Evolutionary conservation across 768 basidiomycete species (phyloP).

Genomic region (Filobasidium floriforme): DNA sequence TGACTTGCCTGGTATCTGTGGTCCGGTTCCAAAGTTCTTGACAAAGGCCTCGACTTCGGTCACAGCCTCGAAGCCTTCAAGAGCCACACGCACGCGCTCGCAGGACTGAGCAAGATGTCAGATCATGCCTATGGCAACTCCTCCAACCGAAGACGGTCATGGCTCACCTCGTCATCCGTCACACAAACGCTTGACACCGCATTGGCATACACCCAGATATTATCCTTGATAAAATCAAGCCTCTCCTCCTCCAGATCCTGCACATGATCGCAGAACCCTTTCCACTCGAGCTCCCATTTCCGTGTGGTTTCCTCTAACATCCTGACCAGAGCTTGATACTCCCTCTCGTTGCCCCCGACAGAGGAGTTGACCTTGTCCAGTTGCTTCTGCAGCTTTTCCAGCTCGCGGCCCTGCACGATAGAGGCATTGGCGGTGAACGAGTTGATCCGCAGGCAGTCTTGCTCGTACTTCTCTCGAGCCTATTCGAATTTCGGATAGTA

Average conservation of each 20-base stretch:
- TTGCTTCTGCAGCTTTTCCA: conserved; percentile 80
- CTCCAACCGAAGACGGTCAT: background rate
- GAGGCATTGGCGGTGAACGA: conserved; percentile 85
- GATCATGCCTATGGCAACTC: background rate
- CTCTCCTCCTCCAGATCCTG: conserved; percentile 95
- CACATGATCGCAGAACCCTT: conserved; percentile 81
- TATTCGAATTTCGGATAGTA: conserved; percentile 19
- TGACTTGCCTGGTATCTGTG: conserved; percentile 59
- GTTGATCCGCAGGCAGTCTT: conserved; percentile 86
- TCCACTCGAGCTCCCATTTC: conserved; percentile 93
- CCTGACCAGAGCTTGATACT: conserved; percentile 78
- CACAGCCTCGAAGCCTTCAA: conserved; percentile 82
- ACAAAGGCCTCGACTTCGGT: conserved; percentile 86
- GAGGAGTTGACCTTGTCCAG: conserved; percentile 82
- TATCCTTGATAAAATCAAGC: conserved; percentile 89
- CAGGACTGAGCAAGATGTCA: conserved; percentile 58
- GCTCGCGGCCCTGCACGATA: conserved; percentile 83
- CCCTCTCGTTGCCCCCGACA: conserved; percentile 81
- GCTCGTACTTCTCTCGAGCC: conserved; percentile 87
- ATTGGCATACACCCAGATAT: conserved; percentile 93
- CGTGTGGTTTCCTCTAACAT: conserved; percentile 67
- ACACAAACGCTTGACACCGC: conserved; percentile 94
- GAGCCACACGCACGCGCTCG: conserved; percentile 72
- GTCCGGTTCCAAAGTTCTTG: conserved; percentile 77
- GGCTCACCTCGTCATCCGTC: conserved; percentile 79